These are phyloP conservation scores for Pulveroboletus sp. DNA, from an alignment of 768 basidiomycete species.

Conservation along the genomic window DNA sequence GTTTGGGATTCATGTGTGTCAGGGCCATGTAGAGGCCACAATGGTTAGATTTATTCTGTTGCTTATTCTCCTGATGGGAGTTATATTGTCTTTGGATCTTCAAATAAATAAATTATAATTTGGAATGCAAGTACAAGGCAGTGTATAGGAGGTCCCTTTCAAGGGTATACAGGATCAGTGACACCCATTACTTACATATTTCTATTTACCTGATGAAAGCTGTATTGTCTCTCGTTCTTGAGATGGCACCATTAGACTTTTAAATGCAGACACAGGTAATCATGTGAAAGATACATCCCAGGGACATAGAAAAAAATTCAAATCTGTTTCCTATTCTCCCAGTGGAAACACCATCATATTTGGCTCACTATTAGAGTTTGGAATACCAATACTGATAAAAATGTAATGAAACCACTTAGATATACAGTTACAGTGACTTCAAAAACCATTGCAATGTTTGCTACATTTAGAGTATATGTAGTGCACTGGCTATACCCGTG, in stretches of 20 bases:
- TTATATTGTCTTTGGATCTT: constrained; percentile 23
- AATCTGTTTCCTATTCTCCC: constrained; percentile 15
- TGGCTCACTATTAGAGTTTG: constrained; percentile 10
- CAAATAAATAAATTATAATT: constrained; percentile 17
- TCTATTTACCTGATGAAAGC: constrained; percentile 19
- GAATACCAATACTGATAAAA: constrained; percentile 10
- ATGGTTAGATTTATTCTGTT: constrained; percentile 8
- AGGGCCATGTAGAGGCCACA: constrained; percentile 9
- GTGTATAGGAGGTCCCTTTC: constrained; percentile 12
- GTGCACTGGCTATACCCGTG: too few relatives aligned
- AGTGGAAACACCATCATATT: constrained; percentile 12
- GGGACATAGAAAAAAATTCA: constrained; percentile 2
- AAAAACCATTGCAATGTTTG: too few relatives aligned
- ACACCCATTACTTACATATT: constrained; percentile 8
- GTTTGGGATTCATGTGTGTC: constrained; percentile 18
- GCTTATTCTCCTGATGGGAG: constrained; percentile 25
- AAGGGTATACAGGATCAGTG: constrained; percentile 13
- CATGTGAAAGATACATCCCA: background rate
- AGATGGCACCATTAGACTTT: constrained; percentile 14
- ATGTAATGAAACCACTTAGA: too few relatives aligned
- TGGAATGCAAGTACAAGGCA: constrained; percentile 17
- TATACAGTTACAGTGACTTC: too few relatives aligned
- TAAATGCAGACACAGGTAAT: constrained; percentile 11
- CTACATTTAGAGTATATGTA: too few relatives aligned
- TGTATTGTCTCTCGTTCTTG: constrained; percentile 14